Base-by-base conservation (phyloP, 1,284 basidiomycete species). In the Rhodotorula glutinis region DNA sequence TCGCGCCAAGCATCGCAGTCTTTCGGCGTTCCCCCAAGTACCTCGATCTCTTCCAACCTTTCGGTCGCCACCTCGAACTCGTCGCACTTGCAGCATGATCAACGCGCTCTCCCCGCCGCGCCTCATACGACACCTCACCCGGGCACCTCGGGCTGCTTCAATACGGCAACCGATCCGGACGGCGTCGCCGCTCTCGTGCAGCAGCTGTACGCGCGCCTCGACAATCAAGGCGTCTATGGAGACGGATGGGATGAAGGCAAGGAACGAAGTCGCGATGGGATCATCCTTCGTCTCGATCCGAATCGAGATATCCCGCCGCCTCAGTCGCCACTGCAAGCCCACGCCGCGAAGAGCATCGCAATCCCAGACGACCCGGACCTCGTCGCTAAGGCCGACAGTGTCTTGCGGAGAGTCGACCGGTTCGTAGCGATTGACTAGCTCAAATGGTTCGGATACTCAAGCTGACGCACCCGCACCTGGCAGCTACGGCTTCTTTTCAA, bases 181-280 rank as follows among this genome's bases (percentile, higher is more conserved):
- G 52, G 62, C 10, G 71, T 70, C 14, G 70, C 72, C 7, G 52
- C 60, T 3, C 63, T 69, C 25, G 71, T 73, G 4, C 56, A 67
- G 62, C 60, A 59, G 13, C 62, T 73, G 11, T 73, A 96, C 76
- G 92, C 92, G 0, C 84, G 90, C 67, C 83, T 96, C 21, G 91
- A 95, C 54, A 80, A 84, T 14, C 85, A 85, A 56, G 92, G 92
- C 27, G 92, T 96, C 40, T 89, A 87, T 75, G 92, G 92, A 4
- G 92, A 96, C 77, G 92, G 92, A 0, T 91, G 88, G 80, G 88
- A 89, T 73, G 91, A 94, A 73, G 92, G 92, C 46, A 83, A 92
- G 21, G 92, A 96, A 80, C 85, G 91, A 51, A 96, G 92, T n/a
- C 84, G 92, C 64, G 91, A 73, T 49, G 84, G 75, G 81, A 85